Evolutionary conservation across 2,329 filamentous ascomycete genomes (phyloP).

Genomic region (Xylogone sp.): DNA sequence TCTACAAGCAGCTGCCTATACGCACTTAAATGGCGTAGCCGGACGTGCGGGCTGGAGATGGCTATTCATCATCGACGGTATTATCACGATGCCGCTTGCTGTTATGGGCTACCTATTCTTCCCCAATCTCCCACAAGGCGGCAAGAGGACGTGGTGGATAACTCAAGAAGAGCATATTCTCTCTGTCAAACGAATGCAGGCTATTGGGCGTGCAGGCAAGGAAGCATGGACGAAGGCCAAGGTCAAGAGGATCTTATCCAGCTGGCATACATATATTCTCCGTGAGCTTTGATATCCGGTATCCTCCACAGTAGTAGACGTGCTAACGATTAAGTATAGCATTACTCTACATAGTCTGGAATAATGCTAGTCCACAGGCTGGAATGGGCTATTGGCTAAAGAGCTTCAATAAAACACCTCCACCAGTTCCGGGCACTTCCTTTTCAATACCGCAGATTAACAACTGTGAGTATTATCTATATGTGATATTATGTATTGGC

Average conservation of each 20-base stretch:
- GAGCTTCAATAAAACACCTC: constrained; percentile 31
- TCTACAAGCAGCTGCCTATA: constrained; percentile 42
- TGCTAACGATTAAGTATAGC: constrained; percentile 14
- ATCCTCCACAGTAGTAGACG: neutral
- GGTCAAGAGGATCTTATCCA: constrained; percentile 27
- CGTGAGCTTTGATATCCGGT: constrained; percentile 17
- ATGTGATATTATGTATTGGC: neutral
- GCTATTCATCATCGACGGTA: constrained; percentile 23
- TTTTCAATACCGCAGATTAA: constrained; percentile 33
- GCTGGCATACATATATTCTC: constrained; percentile 37
- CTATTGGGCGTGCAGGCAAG: constrained; percentile 32
- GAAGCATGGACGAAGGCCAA: constrained; percentile 32
- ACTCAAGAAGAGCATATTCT: constrained; percentile 19
- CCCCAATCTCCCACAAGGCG: constrained; percentile 19
- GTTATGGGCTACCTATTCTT: constrained; percentile 20
- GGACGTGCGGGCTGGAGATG: constrained; percentile 33
- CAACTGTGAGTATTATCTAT: constrained; percentile 22
- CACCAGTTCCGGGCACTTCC: constrained; percentile 31
- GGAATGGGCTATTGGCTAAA: constrained; percentile 41
- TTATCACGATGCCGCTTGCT: constrained; percentile 29
- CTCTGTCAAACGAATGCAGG: constrained; percentile 21
- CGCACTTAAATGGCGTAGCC: neutral
- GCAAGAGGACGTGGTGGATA: constrained; percentile 28
- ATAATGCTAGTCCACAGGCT: constrained; percentile 30
- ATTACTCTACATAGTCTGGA: constrained; percentile 34